Evolutionary conservation across 1,284 basidiomycete genomes (phyloP).

Genomic region (Termitomyces sp.): DNA sequence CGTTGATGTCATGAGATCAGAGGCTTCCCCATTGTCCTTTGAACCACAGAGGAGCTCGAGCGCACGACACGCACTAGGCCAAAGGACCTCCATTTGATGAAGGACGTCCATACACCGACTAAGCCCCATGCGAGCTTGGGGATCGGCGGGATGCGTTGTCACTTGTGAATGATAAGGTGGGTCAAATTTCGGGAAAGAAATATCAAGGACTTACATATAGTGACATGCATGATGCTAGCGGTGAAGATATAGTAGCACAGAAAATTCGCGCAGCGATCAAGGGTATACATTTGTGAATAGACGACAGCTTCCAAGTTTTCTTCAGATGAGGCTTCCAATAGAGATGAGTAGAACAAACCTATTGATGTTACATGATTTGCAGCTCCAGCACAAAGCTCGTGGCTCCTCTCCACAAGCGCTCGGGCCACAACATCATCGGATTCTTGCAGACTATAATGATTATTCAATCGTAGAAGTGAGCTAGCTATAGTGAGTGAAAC

Average conservation of each 20-base stretch:
- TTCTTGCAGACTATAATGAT: constrained; percentile 27
- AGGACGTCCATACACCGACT: constrained; percentile 67
- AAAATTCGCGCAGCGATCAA: constrained; percentile 67
- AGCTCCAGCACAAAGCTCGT: constrained; percentile 66
- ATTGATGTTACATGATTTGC: constrained; percentile 79
- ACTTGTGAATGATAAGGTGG: constrained; percentile 36
- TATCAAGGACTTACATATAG: constrained; percentile 42
- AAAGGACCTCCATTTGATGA: constrained; percentile 64
- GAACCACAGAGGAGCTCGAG: constrained; percentile 68
- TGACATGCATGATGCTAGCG: constrained; percentile 79
- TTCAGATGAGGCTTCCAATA: background rate
- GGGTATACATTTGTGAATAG: constrained; percentile 60
- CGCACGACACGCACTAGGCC: constrained; percentile 74
- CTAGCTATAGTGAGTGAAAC: constrained; percentile 3
- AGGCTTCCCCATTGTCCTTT: constrained; percentile 41
- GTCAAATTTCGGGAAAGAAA: background rate
- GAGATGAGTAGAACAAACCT: constrained; percentile 33
- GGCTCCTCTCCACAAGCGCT: constrained; percentile 57
- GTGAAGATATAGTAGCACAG: constrained; percentile 80
- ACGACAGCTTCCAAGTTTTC: constrained; percentile 37
- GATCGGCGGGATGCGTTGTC: constrained; percentile 56
- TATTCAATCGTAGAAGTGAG: background rate
- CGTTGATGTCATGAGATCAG: constrained; percentile 15
- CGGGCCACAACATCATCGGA: constrained; percentile 48
- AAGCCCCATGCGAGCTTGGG: constrained; percentile 63